Conservation (phyloP, 2,329 filamentous ascomycete species). For the Pyrenophora graminea region DNA sequence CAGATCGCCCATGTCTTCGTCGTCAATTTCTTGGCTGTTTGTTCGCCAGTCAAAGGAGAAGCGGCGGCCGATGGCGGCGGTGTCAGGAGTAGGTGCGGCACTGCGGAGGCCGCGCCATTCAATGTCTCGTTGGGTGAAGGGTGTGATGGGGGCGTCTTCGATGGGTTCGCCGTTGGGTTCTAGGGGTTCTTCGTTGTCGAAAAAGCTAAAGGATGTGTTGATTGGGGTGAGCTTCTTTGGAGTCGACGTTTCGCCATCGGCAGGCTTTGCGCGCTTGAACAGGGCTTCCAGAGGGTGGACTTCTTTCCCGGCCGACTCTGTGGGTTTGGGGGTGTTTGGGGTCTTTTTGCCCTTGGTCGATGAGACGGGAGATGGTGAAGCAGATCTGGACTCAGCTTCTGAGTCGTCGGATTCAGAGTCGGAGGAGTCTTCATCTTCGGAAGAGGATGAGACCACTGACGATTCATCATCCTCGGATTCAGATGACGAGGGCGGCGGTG, state of each 20-base stretch:
- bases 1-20: constrained; percentile 46
- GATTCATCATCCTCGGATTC: constrained; percentile 37
- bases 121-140: constrained; percentile 78
- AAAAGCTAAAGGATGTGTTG: constrained; percentile 77
- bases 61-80: constrained; percentile 71
- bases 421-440: constrained; percentile 32
- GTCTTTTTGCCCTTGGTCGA: constrained; percentile 15
- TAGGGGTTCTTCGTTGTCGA: constrained; percentile 56
- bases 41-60: constrained; percentile 58
- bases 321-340: constrained; percentile 18
- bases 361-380: constrained; percentile 20
- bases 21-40: constrained; percentile 51
- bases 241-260: constrained; percentile 37
- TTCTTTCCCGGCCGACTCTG: constrained; percentile 38
- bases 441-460: constrained; percentile 45
- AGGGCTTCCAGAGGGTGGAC: constrained; percentile 89
- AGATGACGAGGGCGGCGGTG: constrained; percentile 31
- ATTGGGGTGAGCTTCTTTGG: constrained; percentile 48
- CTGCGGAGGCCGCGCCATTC: constrained; percentile 77
- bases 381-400: constrained; percentile 16
- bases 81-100: constrained; percentile 93
- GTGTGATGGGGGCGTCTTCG: constrained; percentile 68
- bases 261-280: constrained; percentile 72
- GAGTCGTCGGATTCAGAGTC: constrained; percentile 27
- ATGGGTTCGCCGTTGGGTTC: constrained; percentile 46